phyloP scores from a whole-genome alignment of 257 asterid species.

The Sherardia arvensis region DNA sequence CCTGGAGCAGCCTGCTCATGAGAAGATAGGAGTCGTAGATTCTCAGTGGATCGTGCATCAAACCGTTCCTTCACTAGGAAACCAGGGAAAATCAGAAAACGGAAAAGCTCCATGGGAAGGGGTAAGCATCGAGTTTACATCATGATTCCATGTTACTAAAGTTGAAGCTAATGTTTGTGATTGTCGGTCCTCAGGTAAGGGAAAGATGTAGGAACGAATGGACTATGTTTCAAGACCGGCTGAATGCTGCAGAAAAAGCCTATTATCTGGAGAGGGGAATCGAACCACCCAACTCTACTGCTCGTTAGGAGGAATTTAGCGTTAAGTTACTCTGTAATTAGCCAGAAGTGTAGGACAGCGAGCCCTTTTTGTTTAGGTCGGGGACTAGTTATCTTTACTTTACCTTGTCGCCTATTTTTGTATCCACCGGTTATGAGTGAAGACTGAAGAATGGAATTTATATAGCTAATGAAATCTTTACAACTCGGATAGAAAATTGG shows the following conservation, averaged over 20 bases:
- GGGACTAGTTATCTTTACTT: not conserved
- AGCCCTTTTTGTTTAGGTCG: not conserved
- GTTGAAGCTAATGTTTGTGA: not conserved
- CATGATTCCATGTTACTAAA: not conserved
- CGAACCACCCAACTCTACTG: conserved; percentile 53
- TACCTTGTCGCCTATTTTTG: not conserved
- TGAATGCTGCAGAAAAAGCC: conserved; percentile 60
- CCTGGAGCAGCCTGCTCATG: conserved; percentile 73
- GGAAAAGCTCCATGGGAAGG: conserved; percentile 99
- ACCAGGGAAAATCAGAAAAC: conserved; percentile 75
- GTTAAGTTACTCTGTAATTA: conserved; percentile 3
- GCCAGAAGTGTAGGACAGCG: not conserved
- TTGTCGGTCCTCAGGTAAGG: conserved; percentile 41
- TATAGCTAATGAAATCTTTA: not conserved
- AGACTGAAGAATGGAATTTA: not conserved
- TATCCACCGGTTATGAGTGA: no score
- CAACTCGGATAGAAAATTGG: not conserved
- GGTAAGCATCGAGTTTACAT: conserved; percentile 34
- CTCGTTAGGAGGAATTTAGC: conserved; percentile 22
- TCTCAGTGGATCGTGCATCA: conserved; percentile 94
- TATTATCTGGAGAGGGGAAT: conserved; percentile 58
- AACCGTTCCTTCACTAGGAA: conserved; percentile 89
- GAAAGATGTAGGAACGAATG: conserved; percentile 83
- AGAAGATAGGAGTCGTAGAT: conserved; percentile 88
- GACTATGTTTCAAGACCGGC: conserved; percentile 65